phyloP scores from a whole-genome alignment of 2,329 filamentous ascomycete genomes.

The Neobulgaria alba region DNA sequence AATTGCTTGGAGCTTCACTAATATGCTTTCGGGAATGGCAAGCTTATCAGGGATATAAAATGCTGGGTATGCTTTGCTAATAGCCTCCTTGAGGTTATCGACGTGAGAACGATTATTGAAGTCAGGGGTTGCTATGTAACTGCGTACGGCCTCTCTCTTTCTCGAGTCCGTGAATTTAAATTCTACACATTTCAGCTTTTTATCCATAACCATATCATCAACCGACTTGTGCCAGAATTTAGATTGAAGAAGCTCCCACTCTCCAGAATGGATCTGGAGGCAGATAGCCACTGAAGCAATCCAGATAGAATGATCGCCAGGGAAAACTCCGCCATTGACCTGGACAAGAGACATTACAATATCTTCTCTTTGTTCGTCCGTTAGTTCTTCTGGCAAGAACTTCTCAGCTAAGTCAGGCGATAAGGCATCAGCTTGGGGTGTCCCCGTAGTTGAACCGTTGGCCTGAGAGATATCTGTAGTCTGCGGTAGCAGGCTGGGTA shows the following conservation, averaged over 20 bases:
- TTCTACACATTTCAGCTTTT: constrained; percentile 11
- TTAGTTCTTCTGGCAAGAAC: too few relatives aligned
- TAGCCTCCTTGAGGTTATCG: constrained; percentile 14
- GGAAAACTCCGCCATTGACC: constrained; percentile 22
- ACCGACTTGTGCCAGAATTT: constrained; percentile 19
- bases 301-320: constrained; percentile 25
- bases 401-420: too few relatives aligned
- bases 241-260: constrained; percentile 12
- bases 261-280: constrained; percentile 11
- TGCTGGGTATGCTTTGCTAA: constrained; percentile 17
- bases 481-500: too few relatives aligned
- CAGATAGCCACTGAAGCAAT: constrained; percentile 22
- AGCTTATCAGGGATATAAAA: constrained; percentile 23
- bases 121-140: constrained; percentile 13
- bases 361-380: constrained; percentile 8
- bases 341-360: constrained; percentile 16
- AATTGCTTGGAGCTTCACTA: constrained; percentile 14
- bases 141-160: constrained; percentile 8
- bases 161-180: constrained; percentile 11
- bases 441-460: too few relatives aligned
- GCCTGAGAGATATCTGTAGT: too few relatives aligned
- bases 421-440: too few relatives aligned
- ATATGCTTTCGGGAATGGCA: constrained; percentile 15
- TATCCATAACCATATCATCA: constrained; percentile 17
- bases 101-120: constrained; percentile 8